Conservation (phyloP, 139 green algal genomes). For the Coccomyxa sp. region DNA sequence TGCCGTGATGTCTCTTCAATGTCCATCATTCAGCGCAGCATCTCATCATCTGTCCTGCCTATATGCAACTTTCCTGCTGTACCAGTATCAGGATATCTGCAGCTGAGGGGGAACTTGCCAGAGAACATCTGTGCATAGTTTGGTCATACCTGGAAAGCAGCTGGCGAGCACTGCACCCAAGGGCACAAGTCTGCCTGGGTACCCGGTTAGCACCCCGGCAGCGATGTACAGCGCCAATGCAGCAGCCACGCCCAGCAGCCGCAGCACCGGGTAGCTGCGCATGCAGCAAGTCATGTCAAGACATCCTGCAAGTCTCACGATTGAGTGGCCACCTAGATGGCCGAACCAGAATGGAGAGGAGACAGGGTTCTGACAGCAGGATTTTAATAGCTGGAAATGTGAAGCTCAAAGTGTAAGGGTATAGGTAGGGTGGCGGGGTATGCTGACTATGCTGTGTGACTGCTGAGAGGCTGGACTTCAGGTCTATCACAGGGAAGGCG, state of each 20-base stretch:
- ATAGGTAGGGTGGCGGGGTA: background rate
- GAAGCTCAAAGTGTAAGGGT: background rate
- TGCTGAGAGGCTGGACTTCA: background rate
- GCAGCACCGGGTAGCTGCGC: constrained; percentile 7
- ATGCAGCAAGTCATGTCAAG: background rate
- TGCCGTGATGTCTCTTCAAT: background rate
- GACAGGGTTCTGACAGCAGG: background rate
- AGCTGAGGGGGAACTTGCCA: no score
- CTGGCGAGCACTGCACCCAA: constrained; percentile 7
- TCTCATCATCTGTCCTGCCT: background rate
- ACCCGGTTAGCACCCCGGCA: constrained; percentile 1
- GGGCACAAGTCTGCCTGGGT: constrained; percentile 4
- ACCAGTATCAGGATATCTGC: no score
- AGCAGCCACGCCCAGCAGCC: background rate
- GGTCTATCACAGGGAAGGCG: background rate
- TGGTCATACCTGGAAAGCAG: background rate
- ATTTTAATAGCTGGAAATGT: background rate
- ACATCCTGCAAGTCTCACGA: background rate
- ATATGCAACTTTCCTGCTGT: no score
- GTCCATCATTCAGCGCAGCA: background rate
- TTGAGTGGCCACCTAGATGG: background rate
- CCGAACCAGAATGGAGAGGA: no score
- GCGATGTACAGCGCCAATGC: constrained; percentile 2
- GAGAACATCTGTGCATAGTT: background rate
- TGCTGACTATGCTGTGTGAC: background rate